A percentile compares a stretch with the other conserved stretches of the same genome.
phyloP scores from a whole-genome alignment of 345 rosid genomes.

The Citropsis articulata region DNA sequence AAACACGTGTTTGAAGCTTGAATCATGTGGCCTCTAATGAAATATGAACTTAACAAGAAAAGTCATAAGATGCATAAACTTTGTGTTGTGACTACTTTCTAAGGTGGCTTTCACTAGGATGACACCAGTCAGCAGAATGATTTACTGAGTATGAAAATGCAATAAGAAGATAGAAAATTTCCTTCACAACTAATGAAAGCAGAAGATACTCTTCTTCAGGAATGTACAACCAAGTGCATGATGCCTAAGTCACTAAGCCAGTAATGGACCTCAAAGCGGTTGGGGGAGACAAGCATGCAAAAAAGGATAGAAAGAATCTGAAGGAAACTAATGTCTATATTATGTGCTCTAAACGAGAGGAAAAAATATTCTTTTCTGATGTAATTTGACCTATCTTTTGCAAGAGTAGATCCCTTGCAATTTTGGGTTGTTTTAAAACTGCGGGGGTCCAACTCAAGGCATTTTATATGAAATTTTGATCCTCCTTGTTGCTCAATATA shows the following conservation, averaged over 20 bases:
- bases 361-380: too few relatives aligned
- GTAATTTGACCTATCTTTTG: background rate
- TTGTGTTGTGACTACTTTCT: background rate
- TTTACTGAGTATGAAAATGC: background rate
- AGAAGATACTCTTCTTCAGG: background rate
- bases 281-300: background rate
- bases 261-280: background rate
- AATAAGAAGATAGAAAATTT: background rate
- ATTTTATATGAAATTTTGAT: background rate
- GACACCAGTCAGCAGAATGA: background rate
- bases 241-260: background rate
- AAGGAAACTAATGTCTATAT: background rate
- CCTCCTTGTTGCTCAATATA: background rate
- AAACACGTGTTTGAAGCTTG: background rate
- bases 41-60: background rate
- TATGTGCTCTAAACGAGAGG: background rate
- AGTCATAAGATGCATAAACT: background rate
- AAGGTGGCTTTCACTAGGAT: background rate
- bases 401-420: background rate
- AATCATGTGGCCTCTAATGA: background rate
- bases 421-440: background rate
- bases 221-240: background rate
- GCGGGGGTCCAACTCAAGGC: background rate
- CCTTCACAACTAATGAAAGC: background rate
- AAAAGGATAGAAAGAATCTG: too few relatives aligned